A percentile compares a stretch with the other conserved stretches of the same genome.
Conservation (phyloP, 257 asterid genomes). For the Fraxinus excelsior region DNA sequence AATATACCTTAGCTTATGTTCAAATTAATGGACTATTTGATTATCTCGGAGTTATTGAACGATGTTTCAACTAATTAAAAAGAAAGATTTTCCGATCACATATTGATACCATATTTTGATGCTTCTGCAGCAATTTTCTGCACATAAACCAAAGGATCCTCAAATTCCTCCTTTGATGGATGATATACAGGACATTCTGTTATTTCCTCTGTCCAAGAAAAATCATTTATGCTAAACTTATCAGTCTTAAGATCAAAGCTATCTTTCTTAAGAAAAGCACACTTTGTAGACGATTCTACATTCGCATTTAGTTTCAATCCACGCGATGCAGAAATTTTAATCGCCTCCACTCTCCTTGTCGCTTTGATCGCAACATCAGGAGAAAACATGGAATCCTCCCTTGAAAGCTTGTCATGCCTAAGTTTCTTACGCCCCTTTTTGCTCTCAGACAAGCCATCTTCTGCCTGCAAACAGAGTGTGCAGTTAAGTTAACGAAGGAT, state of each 20-base stretch:
- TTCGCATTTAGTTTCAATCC: background rate
- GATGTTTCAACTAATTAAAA: background rate
- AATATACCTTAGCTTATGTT: no score
- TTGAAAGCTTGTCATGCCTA: background rate
- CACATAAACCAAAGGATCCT: constrained; percentile 41
- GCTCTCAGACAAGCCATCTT: background rate
- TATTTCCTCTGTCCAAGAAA: constrained; percentile 33
- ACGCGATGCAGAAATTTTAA: background rate
- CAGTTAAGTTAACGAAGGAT: background rate
- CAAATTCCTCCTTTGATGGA: constrained; percentile 47
- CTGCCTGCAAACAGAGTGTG: background rate
- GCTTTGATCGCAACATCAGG: background rate
- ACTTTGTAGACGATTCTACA: background rate
- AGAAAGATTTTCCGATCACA: background rate
- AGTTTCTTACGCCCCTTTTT: background rate
- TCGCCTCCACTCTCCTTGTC: background rate
- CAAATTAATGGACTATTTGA: background rate
- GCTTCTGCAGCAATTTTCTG: constrained; percentile 46
- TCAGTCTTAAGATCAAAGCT: background rate
- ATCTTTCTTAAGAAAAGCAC: constrained; percentile 5
- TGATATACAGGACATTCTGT: constrained; percentile 41
- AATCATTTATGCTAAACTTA: constrained; percentile 1
- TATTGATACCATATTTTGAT: constrained; percentile 42
- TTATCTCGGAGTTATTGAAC: no score
- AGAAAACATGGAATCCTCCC: background rate